Evolutionary conservation across 129 eudicot genomes (phyloP), one percentile per base, ranked within the genome.

Genomic region (Apium graveolens): DNA sequence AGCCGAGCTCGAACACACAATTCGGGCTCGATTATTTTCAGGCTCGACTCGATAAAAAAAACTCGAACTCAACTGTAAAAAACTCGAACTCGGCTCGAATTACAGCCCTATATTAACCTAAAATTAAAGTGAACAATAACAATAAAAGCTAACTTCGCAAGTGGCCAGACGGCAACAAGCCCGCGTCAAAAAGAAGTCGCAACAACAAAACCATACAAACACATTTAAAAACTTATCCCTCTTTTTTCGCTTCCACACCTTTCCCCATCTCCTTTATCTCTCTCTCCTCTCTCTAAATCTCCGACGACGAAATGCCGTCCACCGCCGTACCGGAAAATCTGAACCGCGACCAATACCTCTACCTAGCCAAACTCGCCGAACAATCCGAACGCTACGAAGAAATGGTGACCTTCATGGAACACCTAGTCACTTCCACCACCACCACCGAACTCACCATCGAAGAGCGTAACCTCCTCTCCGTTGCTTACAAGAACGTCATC

Each of bases 401-500:
- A 60, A 60, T 60, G 68, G 68, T 60, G 16, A 2, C 5, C 32
- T 60, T 60, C 16, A 60, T 60, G 68, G 68, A 60, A 60, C 60
- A 48, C 46, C 65, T 75, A 0, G 65, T 75, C n/a, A 16, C 78
- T 4, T 34, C 78, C 3, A 1, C 65, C n/a, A 13, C 65, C n/a
- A 13, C 66, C 32, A 60, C 68, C 14, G 31, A 57, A 21, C 66
- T 57, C 66, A 57, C 66, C 26, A 11, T 57, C 16, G 66, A 57
- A 57, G 66, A 57, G 10, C 66, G 66, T 24, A 57, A 57, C 32
- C 66, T 57, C 66, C 66, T 57, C 66, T 57, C 66, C 32, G 66
- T 57, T 0, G 66, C 66, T 12, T 57, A 57, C 66, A 57, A 57
- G 66, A 57, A 57, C 32, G 66, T 57, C 5, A 57, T 57, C 16